Conservation (phyloP, 1,284 basidiomycete species). For the Clitocybe nebularis region DNA sequence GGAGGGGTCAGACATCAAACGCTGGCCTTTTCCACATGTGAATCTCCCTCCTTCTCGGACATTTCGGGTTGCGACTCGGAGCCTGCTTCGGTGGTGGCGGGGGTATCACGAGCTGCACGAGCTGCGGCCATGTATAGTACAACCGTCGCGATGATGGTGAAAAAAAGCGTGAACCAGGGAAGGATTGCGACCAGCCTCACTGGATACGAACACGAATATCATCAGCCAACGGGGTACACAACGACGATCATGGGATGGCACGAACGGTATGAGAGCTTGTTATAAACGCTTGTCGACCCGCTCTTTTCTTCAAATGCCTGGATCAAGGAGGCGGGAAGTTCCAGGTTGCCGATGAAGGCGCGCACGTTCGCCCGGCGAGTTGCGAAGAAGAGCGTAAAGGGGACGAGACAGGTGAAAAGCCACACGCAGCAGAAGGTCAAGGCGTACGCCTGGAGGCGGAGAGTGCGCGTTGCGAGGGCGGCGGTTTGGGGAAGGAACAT, state of each 20-base stretch:
- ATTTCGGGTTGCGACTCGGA: background rate
- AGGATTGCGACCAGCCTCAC: slow-evolving; percentile 7
- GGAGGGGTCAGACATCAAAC: too few species aligned
- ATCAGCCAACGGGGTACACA: background rate
- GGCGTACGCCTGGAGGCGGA: slow-evolving; percentile 1
- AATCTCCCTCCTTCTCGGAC: background rate
- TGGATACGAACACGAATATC: background rate
- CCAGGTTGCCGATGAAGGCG: background rate
- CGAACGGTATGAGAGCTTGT: background rate
- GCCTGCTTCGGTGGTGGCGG: background rate
- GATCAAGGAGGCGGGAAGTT: slow-evolving; percentile 3
- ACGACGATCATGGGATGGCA: too few species aligned
- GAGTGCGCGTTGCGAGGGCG: slow-evolving; percentile 2
- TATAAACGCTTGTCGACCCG: slow-evolving; percentile 3
- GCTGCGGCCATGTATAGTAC: slow-evolving; percentile 4
- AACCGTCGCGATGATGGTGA: slow-evolving; percentile 1
- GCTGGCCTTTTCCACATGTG: background rate
- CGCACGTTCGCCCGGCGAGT: slow-evolving; percentile 4
- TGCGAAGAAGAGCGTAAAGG: slow-evolving; percentile 4
- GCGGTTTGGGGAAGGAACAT: background rate
- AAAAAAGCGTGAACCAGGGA: slow-evolving; percentile 8
- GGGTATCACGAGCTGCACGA: background rate
- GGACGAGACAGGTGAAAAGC: slow-evolving; percentile 4
- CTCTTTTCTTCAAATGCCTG: background rate
- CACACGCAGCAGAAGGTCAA: slow-evolving; percentile 5